Evolutionary conservation across 495 filamentous ascomycete species (phyloP).

Genomic region (Daldinia bambusicola): DNA sequence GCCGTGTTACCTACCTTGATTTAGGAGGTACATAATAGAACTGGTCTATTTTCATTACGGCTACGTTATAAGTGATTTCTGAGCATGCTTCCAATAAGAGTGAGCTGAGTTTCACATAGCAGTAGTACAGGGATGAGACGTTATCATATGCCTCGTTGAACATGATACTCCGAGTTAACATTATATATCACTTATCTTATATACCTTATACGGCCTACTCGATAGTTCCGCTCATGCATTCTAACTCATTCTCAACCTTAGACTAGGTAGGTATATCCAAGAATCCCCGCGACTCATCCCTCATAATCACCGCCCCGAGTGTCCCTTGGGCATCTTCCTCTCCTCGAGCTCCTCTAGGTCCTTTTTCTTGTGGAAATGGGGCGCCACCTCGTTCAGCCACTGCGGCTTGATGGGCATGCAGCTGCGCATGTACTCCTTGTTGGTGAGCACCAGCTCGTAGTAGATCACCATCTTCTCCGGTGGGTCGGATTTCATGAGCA

Average conservation of each 20-base stretch:
- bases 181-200: background rate
- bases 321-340: constrained; percentile 72
- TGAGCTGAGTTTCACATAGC: no score
- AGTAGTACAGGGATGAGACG: background rate
- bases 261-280: constrained; percentile 2
- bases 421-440: constrained; percentile 92
- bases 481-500: constrained; percentile 82
- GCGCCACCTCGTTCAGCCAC: constrained; percentile 92
- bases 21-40: no score
- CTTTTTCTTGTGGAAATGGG: constrained; percentile 94
- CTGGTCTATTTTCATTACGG: background rate
- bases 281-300: background rate
- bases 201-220: no score
- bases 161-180: background rate
- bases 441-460: constrained; percentile 91
- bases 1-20: no score
- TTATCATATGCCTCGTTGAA: background rate
- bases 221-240: background rate
- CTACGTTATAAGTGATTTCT: background rate
- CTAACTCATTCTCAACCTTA: background rate
- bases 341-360: constrained; percentile 85
- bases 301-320: constrained; percentile 10
- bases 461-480: constrained; percentile 85
- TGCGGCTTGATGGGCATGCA: constrained; percentile 84
- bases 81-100: background rate